Conservation (phyloP, 352 stramenopile species). For the Salisapilia sapeloensis region DNA sequence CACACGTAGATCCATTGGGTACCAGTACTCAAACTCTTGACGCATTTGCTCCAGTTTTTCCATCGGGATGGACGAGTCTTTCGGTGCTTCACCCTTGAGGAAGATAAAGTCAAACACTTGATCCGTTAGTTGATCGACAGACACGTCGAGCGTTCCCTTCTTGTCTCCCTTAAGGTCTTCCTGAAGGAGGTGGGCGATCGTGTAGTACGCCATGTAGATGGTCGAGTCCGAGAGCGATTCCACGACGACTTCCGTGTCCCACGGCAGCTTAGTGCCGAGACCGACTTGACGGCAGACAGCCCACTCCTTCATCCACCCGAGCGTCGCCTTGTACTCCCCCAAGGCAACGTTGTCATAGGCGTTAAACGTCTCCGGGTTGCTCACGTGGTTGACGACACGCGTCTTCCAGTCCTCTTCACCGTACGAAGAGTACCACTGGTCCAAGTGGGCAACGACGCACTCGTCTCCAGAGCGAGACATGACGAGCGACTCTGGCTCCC, state of each 20-base stretch:
- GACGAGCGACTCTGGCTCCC: conserved; percentile 96
- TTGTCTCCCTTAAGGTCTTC: conserved; percentile 88
- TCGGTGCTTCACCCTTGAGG: conserved; percentile 71
- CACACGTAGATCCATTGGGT: conserved; percentile 97
- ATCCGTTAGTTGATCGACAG: conserved; percentile 81
- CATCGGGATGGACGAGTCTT: conserved; percentile 73
- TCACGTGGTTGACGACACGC: conserved; percentile 90
- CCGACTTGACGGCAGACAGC: conserved; percentile 97
- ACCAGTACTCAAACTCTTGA: conserved; percentile 99
- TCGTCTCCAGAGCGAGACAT: conserved; percentile 96
- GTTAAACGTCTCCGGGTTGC: conserved; percentile 84
- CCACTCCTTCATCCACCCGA: conserved; percentile 99
- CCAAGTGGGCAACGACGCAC: conserved; percentile 97
- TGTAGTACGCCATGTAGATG: conserved; percentile 99
- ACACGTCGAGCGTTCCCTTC: conserved; percentile 75
- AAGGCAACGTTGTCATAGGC: conserved; percentile 88
- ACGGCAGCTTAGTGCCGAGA: conserved; percentile 92
- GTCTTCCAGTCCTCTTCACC: conserved; percentile 96
- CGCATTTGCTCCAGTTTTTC: conserved; percentile 89
- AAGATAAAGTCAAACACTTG: conserved; percentile 99
- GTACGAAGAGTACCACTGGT: conserved; percentile 99
- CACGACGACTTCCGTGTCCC: conserved; percentile 98
- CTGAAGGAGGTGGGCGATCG: conserved; percentile 97
- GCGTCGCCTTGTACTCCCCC: conserved; percentile 92
- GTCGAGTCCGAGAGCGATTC: conserved; percentile 99